A percentile compares a stretch with the other conserved stretches of the same genome.
These are phyloP conservation scores for Boletus rufocinnamomeus DNA, from an alignment of 768 basidiomycete species.

Conservation along the genomic window DNA sequence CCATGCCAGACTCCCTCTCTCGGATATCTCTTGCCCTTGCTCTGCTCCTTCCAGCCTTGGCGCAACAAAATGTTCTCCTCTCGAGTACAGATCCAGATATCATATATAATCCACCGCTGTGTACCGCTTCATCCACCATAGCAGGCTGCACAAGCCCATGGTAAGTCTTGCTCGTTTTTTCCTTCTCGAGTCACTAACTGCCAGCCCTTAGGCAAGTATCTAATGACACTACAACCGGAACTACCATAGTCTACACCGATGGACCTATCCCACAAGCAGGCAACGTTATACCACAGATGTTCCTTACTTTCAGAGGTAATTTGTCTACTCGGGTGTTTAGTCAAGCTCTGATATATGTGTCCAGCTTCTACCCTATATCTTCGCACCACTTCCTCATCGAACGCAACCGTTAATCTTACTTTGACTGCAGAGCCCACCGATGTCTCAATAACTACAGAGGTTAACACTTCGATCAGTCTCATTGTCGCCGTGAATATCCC, in stretches of 20 bases:
- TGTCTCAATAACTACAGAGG: slow-evolving; percentile 35
- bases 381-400: slow-evolving; percentile 45
- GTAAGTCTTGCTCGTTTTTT: slow-evolving; percentile 1
- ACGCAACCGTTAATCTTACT: slow-evolving; percentile 55
- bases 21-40: slow-evolving; percentile 16
- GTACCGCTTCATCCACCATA: slow-evolving; percentile 10
- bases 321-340: not conserved
- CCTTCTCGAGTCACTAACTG: not conserved
- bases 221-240: slow-evolving; percentile 17
- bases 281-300: slow-evolving; percentile 56
- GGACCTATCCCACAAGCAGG: slow-evolving; percentile 46
- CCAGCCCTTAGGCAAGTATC: slow-evolving; percentile 26
- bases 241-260: slow-evolving; percentile 35
- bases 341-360: slow-evolving; percentile 6
- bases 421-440: slow-evolving; percentile 41
- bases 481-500: slow-evolving; percentile 43
- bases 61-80: slow-evolving; percentile 27
- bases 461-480: slow-evolving; percentile 45
- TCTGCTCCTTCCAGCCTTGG: slow-evolving; percentile 10
- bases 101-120: slow-evolving; percentile 31
- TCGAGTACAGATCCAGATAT: slow-evolving; percentile 27
- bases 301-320: slow-evolving; percentile 55
- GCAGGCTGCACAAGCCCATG: slow-evolving; percentile 31
- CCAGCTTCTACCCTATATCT: slow-evolving; percentile 49
- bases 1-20: slow-evolving; percentile 29